Evolutionary conservation across 2,329 filamentous ascomycete species (phyloP), one percentile per base, ranked within the genome.

Genomic region (Cadophora malorum): DNA sequence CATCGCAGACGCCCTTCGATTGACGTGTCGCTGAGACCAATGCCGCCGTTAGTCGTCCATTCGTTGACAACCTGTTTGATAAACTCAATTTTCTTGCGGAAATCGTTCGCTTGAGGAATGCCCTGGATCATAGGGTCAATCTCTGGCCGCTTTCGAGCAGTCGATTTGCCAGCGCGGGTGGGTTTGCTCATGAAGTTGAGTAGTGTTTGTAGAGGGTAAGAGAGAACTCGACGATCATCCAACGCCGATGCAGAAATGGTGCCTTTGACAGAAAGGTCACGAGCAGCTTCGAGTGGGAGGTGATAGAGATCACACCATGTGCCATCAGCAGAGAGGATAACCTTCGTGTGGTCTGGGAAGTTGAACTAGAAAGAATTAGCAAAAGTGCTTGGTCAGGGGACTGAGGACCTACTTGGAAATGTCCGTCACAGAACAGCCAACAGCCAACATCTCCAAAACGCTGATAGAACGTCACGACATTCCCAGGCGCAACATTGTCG

Each of bases 281-380:
- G 83, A 2, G 91, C 88, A 0, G 91, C 91, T 67, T 91, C 87
- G n/a, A 88, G 82, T 0, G 91, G 88, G 23, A 94, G 86, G 75
- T 92, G 90, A 81, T 91, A 91, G 76, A 94, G 93, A 76, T 92
- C 90, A 73, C 91, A 90, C 84, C 89, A 91, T 0, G 85, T 88
- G n/a, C 91, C 92, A 35, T 90, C 87, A 0, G 90, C 82, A 67
- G 93, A 92, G 31, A 96, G 81, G 14, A 95, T 90, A 65, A 96
- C 86, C 80, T 96, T 96, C 68, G 92, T 95, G 78, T 96, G 92
- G 73, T 96, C 92, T 2, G 92, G 92, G 78, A 96, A 96, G 80
- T 96, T 95, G 80, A 95, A 92, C 86, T 93, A 71, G 31, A 67
- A 35, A 38, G 23, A 38, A 53, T 77, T 67, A 76, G 64, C 49